Conservation (phyloP, 176 grass and related monocot species). For the Avena insularis region DNA sequence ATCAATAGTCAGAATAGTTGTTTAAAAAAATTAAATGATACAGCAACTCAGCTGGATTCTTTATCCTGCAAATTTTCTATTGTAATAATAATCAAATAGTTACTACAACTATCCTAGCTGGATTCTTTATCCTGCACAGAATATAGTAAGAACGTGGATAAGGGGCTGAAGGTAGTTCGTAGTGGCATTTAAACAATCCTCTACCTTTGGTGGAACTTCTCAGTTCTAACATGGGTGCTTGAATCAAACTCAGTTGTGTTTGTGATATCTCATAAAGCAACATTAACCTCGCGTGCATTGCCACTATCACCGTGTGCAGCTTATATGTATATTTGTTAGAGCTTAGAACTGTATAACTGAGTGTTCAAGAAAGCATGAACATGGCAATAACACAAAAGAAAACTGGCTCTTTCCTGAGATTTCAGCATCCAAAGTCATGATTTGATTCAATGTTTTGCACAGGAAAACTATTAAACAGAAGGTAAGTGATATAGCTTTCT, state of each 20-base stretch:
- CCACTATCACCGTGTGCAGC: background rate
- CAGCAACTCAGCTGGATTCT: background rate
- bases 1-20: constrained; percentile 2
- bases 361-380: background rate
- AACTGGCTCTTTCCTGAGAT: background rate
- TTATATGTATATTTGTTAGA: background rate
- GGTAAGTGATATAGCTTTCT: background rate
- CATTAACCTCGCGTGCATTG: background rate
- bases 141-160: background rate
- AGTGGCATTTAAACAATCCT: background rate
- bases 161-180: background rate
- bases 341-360: background rate
- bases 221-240: background rate
- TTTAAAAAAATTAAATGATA: background rate
- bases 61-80: background rate
- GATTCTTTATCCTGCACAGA: constrained; percentile 13
- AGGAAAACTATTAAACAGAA: constrained; percentile 22
- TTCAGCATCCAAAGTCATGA: background rate
- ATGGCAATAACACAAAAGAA: background rate
- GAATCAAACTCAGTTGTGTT: background rate
- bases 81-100: background rate
- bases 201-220: background rate
- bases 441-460: background rate
- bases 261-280: constrained; percentile 11
- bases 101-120: constrained; percentile 2